A percentile compares a stretch with the other conserved stretches of the same genome.
phyloP scores from a whole-genome alignment of 2,329 filamentous ascomycete species.

The Colletotrichum gigasporum region DNA sequence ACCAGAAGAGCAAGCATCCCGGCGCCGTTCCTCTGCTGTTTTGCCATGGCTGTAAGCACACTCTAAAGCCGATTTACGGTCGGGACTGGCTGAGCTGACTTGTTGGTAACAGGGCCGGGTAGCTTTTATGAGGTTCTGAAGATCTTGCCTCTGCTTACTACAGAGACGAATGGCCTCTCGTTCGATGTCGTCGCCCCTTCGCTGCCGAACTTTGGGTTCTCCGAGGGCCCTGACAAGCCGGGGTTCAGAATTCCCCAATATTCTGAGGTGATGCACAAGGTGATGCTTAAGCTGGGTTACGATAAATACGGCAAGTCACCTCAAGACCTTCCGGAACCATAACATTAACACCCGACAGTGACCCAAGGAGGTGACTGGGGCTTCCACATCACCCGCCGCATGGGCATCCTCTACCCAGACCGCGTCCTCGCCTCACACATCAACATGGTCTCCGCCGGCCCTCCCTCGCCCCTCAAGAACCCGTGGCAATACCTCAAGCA shows the following conservation, averaged over 20 bases:
- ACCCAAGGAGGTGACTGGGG: slow-evolving; percentile 79
- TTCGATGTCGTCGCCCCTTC: slow-evolving; percentile 69
- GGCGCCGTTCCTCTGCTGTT: slow-evolving; percentile 73
- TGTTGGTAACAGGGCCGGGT: slow-evolving; percentile 64
- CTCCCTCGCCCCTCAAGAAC: slow-evolving; percentile 59
- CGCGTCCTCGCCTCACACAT: slow-evolving; percentile 69
- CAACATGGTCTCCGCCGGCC: slow-evolving; percentile 59
- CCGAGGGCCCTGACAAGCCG: slow-evolving; percentile 44
- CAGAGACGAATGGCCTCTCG: slow-evolving; percentile 45
- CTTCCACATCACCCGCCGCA: slow-evolving; percentile 68
- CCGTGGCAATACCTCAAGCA: slow-evolving; percentile 68
- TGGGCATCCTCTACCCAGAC: slow-evolving; percentile 67
- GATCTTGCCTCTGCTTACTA: slow-evolving; percentile 60
- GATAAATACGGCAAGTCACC: slow-evolving; percentile 57
- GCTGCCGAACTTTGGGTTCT: slow-evolving; percentile 64
- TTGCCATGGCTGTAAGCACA: slow-evolving; percentile 66
- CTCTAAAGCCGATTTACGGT: background rate
- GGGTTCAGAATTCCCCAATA: slow-evolving; percentile 46
- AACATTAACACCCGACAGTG: slow-evolving; percentile 40
- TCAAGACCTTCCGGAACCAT: slow-evolving; percentile 24
- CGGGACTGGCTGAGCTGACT: background rate
- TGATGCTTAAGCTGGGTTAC: slow-evolving; percentile 77
- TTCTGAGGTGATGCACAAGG: slow-evolving; percentile 67
- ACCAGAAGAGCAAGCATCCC: slow-evolving; percentile 59
- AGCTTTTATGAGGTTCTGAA: slow-evolving; percentile 74